phyloP scores from a whole-genome alignment of 306 rosid species.

The Castanopsis chinensis region DNA sequence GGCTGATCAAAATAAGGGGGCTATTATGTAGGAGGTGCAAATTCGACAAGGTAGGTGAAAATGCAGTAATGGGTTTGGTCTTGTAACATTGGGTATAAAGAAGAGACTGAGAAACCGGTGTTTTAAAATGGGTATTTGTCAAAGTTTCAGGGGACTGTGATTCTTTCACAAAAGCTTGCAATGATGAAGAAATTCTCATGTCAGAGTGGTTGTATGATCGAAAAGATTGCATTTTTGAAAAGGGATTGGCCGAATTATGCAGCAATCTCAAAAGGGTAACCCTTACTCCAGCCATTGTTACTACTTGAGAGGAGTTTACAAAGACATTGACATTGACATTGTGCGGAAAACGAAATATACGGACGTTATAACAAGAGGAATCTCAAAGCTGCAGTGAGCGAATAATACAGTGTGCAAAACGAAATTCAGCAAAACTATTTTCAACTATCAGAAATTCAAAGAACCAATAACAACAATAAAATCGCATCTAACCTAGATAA shows the following conservation, averaged over 20 bases:
- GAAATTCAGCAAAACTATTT: constrained; percentile 3
- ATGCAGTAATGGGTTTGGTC: constrained; percentile 24
- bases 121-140: constrained; percentile 17
- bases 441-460: constrained; percentile 1
- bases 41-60: constrained; percentile 28
- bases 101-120: constrained; percentile 21
- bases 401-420: constrained; percentile 20
- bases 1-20: constrained; percentile 30
- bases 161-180: constrained; percentile 25
- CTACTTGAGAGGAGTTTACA: constrained; percentile 13
- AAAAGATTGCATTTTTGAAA: constrained; percentile 15
- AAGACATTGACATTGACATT: constrained; percentile 18
- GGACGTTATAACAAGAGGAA: neutral
- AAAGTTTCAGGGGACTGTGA: constrained; percentile 6
- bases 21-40: constrained; percentile 19
- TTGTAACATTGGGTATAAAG: constrained; percentile 5
- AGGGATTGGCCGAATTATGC: constrained; percentile 29
- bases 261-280: constrained; percentile 36
- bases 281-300: constrained; percentile 54
- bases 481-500: neutral
- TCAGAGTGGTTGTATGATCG: constrained; percentile 20
- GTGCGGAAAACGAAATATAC: neutral
- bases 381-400: constrained; percentile 33
- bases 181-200: constrained; percentile 27
- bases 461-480: constrained; percentile 11